Evolutionary conservation across 1,139 yeast species (phyloP).

Genomic region (Yamadazyma membranifaciens): DNA sequence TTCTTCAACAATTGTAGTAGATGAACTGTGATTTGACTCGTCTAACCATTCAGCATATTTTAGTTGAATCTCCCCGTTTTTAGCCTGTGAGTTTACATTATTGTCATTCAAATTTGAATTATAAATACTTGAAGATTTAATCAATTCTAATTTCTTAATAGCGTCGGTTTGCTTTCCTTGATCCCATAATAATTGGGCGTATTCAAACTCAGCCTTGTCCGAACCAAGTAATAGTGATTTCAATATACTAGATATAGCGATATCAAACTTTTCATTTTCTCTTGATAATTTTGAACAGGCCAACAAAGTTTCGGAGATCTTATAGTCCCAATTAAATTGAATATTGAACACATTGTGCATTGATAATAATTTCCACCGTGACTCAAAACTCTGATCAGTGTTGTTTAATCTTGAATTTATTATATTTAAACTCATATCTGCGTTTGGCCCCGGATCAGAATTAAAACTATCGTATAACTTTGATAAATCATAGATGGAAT

Average conservation of each 20-base stretch:
- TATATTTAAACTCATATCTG: conserved; percentile 13
- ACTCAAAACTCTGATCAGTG: conserved; percentile 60
- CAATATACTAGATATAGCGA: conserved; percentile 72
- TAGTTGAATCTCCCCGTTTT: conserved; percentile 55
- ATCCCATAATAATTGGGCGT: conserved; percentile 84
- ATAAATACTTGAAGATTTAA: conserved; percentile 16
- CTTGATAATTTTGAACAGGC: conserved; percentile 67
- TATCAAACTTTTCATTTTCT: conserved; percentile 64
- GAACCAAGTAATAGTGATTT: conserved; percentile 56
- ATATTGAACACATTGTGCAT: conserved; percentile 57
- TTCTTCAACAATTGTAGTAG: conserved; percentile 68
- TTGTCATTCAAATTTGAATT: too few species aligned
- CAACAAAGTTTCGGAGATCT: conserved; percentile 49
- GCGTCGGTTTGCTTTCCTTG: conserved; percentile 91
- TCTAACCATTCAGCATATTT: conserved; percentile 90
- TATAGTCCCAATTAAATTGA: conserved; percentile 2
- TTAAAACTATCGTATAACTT: conserved; percentile 12
- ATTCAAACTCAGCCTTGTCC: conserved; percentile 64
- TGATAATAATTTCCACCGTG: conserved; percentile 60
- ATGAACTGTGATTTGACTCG: conserved; percentile 78
- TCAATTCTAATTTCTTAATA: conserved; percentile 57
- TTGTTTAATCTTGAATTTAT: conserved; percentile 42
- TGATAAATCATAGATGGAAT: conserved; percentile 65
- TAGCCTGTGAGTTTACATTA: conserved; percentile 12
- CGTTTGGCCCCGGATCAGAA: neutral